A percentile compares a stretch with the other conserved stretches of the same genome.
Evolutionary conservation across 1,139 yeast genomes (phyloP).

Genomic region (Scheffersomyces segobiensis): DNA sequence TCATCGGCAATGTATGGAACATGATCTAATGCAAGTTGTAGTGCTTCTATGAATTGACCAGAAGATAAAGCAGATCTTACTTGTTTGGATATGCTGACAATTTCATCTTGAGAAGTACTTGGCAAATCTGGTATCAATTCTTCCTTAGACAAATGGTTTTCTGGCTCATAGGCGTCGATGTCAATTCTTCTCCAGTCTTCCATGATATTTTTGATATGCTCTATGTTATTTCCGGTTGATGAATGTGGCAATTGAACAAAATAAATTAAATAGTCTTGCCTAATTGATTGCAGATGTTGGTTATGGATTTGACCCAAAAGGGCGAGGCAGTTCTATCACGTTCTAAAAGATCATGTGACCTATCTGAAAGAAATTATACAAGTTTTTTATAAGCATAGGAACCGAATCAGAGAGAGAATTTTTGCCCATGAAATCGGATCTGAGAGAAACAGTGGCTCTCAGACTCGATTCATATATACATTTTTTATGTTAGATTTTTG

Average conservation of each 20-base stretch:
- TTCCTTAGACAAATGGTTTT: conserved; percentile 61
- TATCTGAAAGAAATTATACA: no score
- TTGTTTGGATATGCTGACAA: conserved; percentile 55
- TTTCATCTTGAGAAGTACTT: conserved; percentile 45
- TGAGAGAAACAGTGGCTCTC: no score
- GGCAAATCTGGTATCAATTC: conserved; percentile 60
- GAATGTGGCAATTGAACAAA: not conserved
- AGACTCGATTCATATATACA: no score
- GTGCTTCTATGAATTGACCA: conserved; percentile 72
- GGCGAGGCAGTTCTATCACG: not conserved
- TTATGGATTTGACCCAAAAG: not conserved
- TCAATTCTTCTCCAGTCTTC: conserved; percentile 79
- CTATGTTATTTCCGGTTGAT: not conserved
- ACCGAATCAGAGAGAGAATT: no score
- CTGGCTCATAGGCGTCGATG: conserved; percentile 88
- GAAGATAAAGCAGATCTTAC: conserved; percentile 65
- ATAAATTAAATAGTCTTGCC: not conserved
- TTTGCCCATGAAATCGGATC: no score
- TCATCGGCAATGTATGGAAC: conserved; percentile 85
- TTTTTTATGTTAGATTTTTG: no score
- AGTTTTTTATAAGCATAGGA: no score
- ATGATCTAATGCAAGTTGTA: conserved; percentile 59
- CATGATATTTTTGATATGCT: conserved; percentile 18
- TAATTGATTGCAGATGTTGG: not conserved
- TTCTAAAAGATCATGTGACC: not conserved